These are phyloP conservation scores for Toxoplasma gondii DNA, from an alignment of 169 alveolate genomes.

Conservation along the genomic window DNA sequence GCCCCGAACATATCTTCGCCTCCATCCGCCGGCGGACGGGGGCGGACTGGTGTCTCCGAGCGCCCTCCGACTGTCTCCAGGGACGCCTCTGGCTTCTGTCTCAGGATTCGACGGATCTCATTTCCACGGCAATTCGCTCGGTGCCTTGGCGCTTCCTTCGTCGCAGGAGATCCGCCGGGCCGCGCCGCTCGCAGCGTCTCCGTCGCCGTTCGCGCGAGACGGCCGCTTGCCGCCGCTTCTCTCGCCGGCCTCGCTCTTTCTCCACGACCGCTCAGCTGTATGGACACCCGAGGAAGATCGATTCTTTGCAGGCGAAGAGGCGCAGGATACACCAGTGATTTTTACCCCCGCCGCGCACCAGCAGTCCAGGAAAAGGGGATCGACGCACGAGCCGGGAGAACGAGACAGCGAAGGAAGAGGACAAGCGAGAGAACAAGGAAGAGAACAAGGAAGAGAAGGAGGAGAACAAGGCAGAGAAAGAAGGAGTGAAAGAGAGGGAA, in stretches of 20 bases:
- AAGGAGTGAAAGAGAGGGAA: background rate
- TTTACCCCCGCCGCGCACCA: background rate
- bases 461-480: too few species aligned
- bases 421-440: background rate
- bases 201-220: background rate
- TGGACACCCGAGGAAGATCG: background rate
- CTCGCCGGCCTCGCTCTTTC: background rate
- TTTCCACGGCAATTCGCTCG: too few species aligned
- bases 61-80: background rate
- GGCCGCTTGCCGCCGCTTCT: background rate
- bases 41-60: background rate
- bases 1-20: background rate
- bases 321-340: background rate
- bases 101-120: background rate
- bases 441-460: too few species aligned
- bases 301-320: background rate
- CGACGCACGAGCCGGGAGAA: too few species aligned
- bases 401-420: too few species aligned
- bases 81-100: background rate
- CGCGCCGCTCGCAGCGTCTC: background rate
- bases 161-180: too few species aligned
- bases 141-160: too few species aligned
- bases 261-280: background rate
- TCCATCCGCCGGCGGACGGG: background rate
- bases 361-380: background rate